Evolutionary conservation across 225 moss, liverwort and hornwort species (phyloP), one percentile per base, ranked within the genome.

Genomic region (Bryum argenteum): DNA sequence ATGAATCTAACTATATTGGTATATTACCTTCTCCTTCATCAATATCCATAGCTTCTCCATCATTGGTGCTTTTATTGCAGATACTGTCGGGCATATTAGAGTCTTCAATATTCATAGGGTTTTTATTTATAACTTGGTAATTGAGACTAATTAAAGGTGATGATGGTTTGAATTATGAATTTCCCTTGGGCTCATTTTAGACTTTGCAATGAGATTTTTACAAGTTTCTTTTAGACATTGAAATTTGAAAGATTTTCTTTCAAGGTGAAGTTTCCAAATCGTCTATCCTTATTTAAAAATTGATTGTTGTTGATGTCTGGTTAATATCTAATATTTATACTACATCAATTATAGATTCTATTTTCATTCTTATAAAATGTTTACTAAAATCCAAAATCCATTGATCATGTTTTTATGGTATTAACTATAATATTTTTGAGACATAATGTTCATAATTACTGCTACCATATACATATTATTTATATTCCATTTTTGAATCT

Each of bases 1-100:
- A 23, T 10, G 1, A 0, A 10, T 14, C 2, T 39, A 20, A 12
- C 11, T 44, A 1, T 10, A 3, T 51, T 28, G 6, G 3, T 65
- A 0, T 10, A 23, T 44, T 59, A 79, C 74, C 79, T 59, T 70
- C 59, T 65, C 8, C 54, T 65, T 19, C 59, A 39, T 70, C 70
- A 44, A 79, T 70, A 45, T 79, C 70, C 65, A 79, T 75, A 37
- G 59, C 79, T 69, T 79, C 65, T 53, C 2, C 59, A 19, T 65
- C 44, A 22, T 67, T 61, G 6, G n/a, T 8, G 2, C 6, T 51
- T 59, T 59, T 60, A 1, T 37, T 17, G 2, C 18, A 53, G 22
- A 13, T 8, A 39, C 18, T 45, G 9, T 65, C 39, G 38, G n/a
- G 11, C 23, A 75, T 75, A 70, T 59, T 44, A 2, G 22, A 65